A percentile compares a stretch with the other conserved stretches of the same genome.
These are phyloP conservation scores for Fusarium oligoseptatum DNA, from an alignment of 2,329 filamentous ascomycete genomes.

Conservation along the genomic window DNA sequence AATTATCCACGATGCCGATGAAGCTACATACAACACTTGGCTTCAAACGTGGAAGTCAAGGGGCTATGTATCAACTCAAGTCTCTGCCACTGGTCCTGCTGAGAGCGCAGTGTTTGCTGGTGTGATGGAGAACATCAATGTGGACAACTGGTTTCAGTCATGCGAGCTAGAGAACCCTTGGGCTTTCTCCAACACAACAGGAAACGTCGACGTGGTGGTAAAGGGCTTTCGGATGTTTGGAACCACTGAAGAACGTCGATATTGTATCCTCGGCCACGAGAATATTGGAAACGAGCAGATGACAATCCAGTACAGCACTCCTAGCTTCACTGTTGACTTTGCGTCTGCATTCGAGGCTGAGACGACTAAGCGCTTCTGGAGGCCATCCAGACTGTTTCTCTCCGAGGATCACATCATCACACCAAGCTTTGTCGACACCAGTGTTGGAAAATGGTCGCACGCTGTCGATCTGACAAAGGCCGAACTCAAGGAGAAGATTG, in stretches of 20 bases:
- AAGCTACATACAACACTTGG: conserved; percentile 25
- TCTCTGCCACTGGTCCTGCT: conserved; percentile 29
- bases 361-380: conserved; percentile 33
- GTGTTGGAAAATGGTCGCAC: conserved; percentile 23
- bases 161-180: conserved; percentile 15
- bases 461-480: conserved; percentile 4
- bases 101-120: conserved; percentile 21
- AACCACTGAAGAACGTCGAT: conserved; percentile 17
- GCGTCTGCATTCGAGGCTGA: background rate
- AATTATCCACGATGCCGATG: conserved; percentile 11
- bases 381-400: conserved; percentile 19
- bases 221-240: conserved; percentile 35
- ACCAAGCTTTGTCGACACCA: conserved; percentile 31
- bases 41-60: background rate
- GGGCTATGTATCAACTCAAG: conserved; percentile 13
- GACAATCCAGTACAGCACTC: conserved; percentile 10
- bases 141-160: conserved; percentile 21
- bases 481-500: conserved; percentile 6
- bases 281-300: conserved; percentile 32
- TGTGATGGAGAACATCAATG: conserved; percentile 19
- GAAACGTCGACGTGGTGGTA: conserved; percentile 1
- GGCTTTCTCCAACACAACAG: conserved; percentile 2
- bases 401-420: conserved; percentile 36
- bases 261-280: conserved; percentile 34
- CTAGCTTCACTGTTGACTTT: background rate